Conservation (phyloP, 2,329 filamentous ascomycete genomes). For the Phyllosticta citriasiana region DNA sequence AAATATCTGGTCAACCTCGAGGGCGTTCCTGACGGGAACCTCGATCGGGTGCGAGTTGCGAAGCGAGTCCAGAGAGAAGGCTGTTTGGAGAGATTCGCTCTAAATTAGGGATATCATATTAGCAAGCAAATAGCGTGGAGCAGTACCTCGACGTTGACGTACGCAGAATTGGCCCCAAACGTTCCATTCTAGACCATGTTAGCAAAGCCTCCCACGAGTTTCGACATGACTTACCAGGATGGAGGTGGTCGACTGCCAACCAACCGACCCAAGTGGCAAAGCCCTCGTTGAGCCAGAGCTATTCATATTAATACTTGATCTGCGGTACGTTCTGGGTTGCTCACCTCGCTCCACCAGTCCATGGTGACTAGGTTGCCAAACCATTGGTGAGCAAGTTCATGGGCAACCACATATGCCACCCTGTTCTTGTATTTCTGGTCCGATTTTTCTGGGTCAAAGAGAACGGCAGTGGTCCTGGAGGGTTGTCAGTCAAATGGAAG, state of each 20-base stretch:
- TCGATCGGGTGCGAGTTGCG: constrained; percentile 93
- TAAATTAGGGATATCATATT: constrained; percentile 33
- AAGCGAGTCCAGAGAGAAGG: constrained; percentile 80
- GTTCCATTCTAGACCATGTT: constrained; percentile 61
- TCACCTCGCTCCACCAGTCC: constrained; percentile 83
- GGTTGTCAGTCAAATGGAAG: constrained; percentile 3
- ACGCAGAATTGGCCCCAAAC: constrained; percentile 94
- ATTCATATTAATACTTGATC: neutral
- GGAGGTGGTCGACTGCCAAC: constrained; percentile 80
- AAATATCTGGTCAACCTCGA: constrained; percentile 97
- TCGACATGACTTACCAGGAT: constrained; percentile 49
- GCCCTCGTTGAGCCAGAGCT: constrained; percentile 85
- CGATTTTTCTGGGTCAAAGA: constrained; percentile 91
- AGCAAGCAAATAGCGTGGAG: constrained; percentile 17
- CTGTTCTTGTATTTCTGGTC: constrained; percentile 86
- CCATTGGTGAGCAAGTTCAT: constrained; percentile 91
- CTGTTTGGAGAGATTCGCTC: constrained; percentile 87
- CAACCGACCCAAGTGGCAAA: constrained; percentile 99
- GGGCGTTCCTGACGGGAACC: constrained; percentile 82
- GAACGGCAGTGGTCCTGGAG: constrained; percentile 66
- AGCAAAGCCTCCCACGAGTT: neutral
- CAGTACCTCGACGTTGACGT: constrained; percentile 47
- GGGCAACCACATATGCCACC: constrained; percentile 94
- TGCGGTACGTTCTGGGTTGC: constrained; percentile 1
- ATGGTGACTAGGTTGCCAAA: constrained; percentile 93